Conservation (phyloP, 2,329 filamentous ascomycete genomes). For the Ceratocystiopsis sp. region DNA sequence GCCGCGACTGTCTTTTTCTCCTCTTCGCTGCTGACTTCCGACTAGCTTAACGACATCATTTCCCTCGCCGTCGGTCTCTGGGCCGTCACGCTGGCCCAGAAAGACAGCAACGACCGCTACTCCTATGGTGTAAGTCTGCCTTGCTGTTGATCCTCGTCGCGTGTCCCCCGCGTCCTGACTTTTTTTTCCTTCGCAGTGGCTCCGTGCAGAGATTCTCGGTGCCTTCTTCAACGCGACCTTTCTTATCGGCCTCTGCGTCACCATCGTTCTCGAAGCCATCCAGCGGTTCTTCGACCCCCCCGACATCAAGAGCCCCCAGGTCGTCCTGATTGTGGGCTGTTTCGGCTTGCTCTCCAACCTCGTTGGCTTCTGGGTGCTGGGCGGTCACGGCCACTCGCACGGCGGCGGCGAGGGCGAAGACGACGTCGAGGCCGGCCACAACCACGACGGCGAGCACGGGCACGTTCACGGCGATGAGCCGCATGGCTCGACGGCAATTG, state of each 20-base stretch:
- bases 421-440: conserved; percentile 30
- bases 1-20: not conserved
- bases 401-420: conserved; percentile 33
- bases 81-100: conserved; percentile 80
- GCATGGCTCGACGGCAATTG: conserved; percentile 11
- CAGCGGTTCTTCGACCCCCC: conserved; percentile 85
- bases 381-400: conserved; percentile 80
- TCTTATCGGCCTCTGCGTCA: conserved; percentile 86
- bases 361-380: conserved; percentile 75
- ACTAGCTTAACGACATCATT: conserved; percentile 85
- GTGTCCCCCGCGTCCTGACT: not conserved
- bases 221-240: conserved; percentile 97
- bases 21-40: not conserved
- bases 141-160: not conserved
- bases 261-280: conserved; percentile 89
- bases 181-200: conserved; percentile 54
- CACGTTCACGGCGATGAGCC: conserved; percentile 16
- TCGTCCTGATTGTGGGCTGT: conserved; percentile 81
- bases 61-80: conserved; percentile 84
- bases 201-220: conserved; percentile 90
- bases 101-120: conserved; percentile 75
- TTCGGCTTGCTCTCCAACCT: conserved; percentile 79
- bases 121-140: conserved; percentile 65
- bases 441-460: conserved; percentile 20
- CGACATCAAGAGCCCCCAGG: conserved; percentile 64